Evolutionary conservation across 2,329 filamentous ascomycete species (phyloP), one percentile per base, ranked within the genome.

Genomic region (Verticillium isaacii): DNA sequence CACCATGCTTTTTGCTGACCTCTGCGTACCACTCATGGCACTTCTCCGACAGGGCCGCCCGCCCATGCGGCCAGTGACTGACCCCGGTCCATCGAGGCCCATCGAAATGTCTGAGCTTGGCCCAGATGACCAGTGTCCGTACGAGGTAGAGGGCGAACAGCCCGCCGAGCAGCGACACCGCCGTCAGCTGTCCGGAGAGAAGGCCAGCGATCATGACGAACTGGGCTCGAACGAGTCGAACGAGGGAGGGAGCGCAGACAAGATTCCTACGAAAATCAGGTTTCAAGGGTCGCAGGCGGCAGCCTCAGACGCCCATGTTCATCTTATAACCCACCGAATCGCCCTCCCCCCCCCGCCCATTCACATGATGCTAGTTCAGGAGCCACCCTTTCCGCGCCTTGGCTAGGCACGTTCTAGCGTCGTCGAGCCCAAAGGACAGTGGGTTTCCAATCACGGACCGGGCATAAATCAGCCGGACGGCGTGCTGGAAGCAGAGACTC

Each of bases 1-100:
- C 68, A 71, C 64, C 70, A 64, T 76, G 68, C 63, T 68, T 69
- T 25, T 67, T 62, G 23, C 64, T 71, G 37, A 68, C 57, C 14
- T 67, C 63, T 3, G 63, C 63, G 41, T 73, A 73, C 66, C 66
- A 73, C 37, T 67, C 63, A 23, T 72, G 69, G 23, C 60, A 65
- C 1, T 63, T 62, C 11, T 63, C 56, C 9, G 58, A 57, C 2
- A 71, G 50, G 36, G 72, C 63, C 1, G 68, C 71, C 41, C 56
- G 63, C 29, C 66, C 66, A 41, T 73, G 71, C 14, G 69, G 67
- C 34, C 63, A 61, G 52, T 69, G 63, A 1, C 67, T 65, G 14
- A 72, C 23, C 14, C 64, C 64, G n/a, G 61, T 61, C 62, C 64
- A 63, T 7, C 64, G 60, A 3, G 69, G 66, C 11, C 71, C 71